Evolutionary conservation across 73 alveolate genomes (phyloP), one percentile per base, ranked within the genome.

Genomic region (Loxodes magnus): DNA sequence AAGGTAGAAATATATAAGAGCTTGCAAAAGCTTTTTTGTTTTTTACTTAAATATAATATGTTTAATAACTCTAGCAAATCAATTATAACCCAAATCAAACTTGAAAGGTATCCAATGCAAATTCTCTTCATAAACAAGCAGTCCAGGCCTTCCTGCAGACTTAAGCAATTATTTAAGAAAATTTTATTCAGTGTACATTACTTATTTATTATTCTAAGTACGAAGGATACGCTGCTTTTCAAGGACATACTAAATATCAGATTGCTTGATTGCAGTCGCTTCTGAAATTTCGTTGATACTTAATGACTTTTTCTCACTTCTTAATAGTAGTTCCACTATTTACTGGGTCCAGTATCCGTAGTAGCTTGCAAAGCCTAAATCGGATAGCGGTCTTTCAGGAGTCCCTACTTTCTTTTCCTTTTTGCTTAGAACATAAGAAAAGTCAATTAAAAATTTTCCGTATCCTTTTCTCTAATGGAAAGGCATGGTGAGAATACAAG

Each of bases 401-500:
- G 95, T 71, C n/a, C 98, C 98, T 14, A 48, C 49, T 53, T 61
- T 76, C 6, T 77, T 77, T 73, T 89, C 96, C 21, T 54, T 63
- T 29, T 43, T 50, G 6, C 90, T 57, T 35, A 93, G 67, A 60
- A 74, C 87, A 76, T 93, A 93, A 20, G 97, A 86, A 69, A 93
- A 86, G 22, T 81, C 88, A 26, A 93, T 90, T 44, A 93, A 67
- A 61, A 93, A 93, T 64, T 93, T 93, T 16, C 99, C 99, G 77
- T 86, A 93, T 24, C 99, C 99, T 67, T 90, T 85, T 41, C 98
- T 75, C 77, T 93, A 87, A 37, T 25, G 22, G 48, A 79, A 81
- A 20, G 99, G 99, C 79, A 93, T 43, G 42, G 83, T 86, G 20
- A 90, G 44, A 37, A 93, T 93, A 58, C 99, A 93, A 10, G 98